Percentiles rank a stretch among this genome's conserved stretches.
These are phyloP conservation scores for Yamadazyma endophytica DNA, from an alignment of 805 yeast genomes.

Conservation along the genomic window DNA sequence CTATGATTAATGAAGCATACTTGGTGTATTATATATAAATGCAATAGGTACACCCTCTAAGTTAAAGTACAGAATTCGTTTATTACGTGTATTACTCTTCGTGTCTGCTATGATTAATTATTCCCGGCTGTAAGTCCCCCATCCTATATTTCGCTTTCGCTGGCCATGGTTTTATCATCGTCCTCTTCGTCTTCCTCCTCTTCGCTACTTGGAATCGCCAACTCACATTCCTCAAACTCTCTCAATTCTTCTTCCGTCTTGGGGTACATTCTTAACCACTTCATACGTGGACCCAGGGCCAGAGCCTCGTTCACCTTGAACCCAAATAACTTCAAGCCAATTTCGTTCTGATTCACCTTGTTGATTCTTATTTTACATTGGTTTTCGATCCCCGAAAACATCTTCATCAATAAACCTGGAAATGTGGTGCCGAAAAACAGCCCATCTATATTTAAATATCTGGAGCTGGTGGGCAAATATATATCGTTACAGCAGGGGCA, in stretches of 20 bases:
- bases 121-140: not conserved
- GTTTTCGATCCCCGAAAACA: slow-evolving; percentile 85
- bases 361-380: slow-evolving; percentile 58
- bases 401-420: slow-evolving; percentile 86
- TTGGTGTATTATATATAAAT: too few relatives aligned
- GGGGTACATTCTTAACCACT: slow-evolving; percentile 86
- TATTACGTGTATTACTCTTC: not conserved
- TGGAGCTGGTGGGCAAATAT: slow-evolving; percentile 81
- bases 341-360: slow-evolving; percentile 47
- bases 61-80: not conserved
- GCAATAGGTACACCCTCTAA: too few relatives aligned
- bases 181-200: slow-evolving; percentile 14
- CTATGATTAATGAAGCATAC: too few relatives aligned
- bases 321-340: slow-evolving; percentile 80
- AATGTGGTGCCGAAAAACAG: slow-evolving; percentile 96
- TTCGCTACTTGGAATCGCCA: slow-evolving; percentile 41
- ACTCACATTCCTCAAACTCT: slow-evolving; percentile 66
- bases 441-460: slow-evolving; percentile 88
- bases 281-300: slow-evolving; percentile 88
- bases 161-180: slow-evolving; percentile 41
- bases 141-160: slow-evolving; percentile 19
- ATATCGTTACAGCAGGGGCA: slow-evolving; percentile 95
- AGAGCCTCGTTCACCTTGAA: slow-evolving; percentile 75
- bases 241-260: slow-evolving; percentile 52
- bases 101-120: not conserved